Base-by-base conservation (phyloP, 2,329 filamentous ascomycete genomes). In the Xylaria hypoxylon region DNA sequence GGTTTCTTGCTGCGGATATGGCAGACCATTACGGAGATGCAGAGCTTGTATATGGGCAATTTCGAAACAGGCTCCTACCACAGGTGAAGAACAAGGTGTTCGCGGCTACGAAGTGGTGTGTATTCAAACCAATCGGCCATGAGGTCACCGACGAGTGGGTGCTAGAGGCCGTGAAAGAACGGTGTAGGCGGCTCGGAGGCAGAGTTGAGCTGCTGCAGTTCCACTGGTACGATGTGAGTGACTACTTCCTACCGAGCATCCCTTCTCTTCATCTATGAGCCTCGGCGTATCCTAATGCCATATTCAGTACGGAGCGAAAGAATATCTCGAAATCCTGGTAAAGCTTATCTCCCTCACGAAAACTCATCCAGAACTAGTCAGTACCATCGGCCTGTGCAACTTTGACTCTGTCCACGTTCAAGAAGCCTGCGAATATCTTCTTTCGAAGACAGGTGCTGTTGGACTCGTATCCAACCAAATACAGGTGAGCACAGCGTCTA, bases 21-120 rank as follows among this genome's bases (percentile, higher is more conserved):
- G 78, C 78, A 2, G 77, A 79, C 62, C 78, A 79, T 50, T 79
- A 80, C 57, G 73, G 77, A 6, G 77, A 79, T 33, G 78, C 77
- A 5, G 78, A 80, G 60, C 71, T 80, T 6, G 70, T 79, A 28
- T 78, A 74, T 47, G 75, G 76, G 7, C 67, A 75, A 17, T 78
- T 79, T 40, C 72, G 77, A 31, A 73, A 73, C 50, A 65, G 68
- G 3, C 65, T 79, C 7, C 64, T 72, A 3, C 68, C 66, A 22
- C 64, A 66, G 24, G 47, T 74, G 31, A 68, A 67, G 26, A 42
- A 68, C 24, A 50, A 68, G 1, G 60, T 78, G 6, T 78, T 73
- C 31, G 76, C 77, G 0, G 78, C 77, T 6, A 80, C 77, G 0
- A 80, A 79, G 51, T 79, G 75, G 74, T 79, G 77, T 55, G 66